These are phyloP conservation scores for Fomes fomentarius DNA, from an alignment of 1,284 basidiomycete species.

Conservation along the genomic window DNA sequence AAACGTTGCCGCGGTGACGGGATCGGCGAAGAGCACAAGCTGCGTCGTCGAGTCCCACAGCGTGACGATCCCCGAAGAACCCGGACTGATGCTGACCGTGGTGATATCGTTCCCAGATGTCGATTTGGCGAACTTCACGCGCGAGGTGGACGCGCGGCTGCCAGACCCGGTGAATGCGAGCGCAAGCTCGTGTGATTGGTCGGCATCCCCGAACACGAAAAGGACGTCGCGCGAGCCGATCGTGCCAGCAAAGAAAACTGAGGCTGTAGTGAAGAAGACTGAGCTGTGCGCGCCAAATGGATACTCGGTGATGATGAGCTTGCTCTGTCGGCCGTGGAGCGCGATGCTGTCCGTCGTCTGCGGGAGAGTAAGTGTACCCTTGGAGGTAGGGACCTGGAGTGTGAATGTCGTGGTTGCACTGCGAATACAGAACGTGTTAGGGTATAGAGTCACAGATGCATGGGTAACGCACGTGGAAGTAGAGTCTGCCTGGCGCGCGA, in stretches of 20 bases:
- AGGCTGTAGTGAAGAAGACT: slow-evolving; percentile 69
- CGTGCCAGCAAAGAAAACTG: slow-evolving; percentile 67
- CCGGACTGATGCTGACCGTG: slow-evolving; percentile 53
- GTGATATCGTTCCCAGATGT: slow-evolving; percentile 25
- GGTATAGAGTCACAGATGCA: neutral
- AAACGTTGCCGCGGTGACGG: slow-evolving; percentile 61
- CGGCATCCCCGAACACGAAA: slow-evolving; percentile 64
- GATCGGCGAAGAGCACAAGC: slow-evolving; percentile 69
- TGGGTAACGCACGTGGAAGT: slow-evolving; percentile 61
- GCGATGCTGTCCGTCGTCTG: slow-evolving; percentile 53
- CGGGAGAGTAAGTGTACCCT: slow-evolving; percentile 57
- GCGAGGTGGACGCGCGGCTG: slow-evolving; percentile 37
- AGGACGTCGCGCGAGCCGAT: slow-evolving; percentile 72
- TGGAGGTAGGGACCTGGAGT: slow-evolving; percentile 56
- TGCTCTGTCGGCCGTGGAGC: slow-evolving; percentile 69
- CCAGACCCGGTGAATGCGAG: slow-evolving; percentile 50
- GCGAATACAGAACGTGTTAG: slow-evolving; percentile 22
- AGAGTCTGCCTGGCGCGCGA: slow-evolving; percentile 69
- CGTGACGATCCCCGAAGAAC: slow-evolving; percentile 60
- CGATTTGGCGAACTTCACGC: slow-evolving; percentile 14
- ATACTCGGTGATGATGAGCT: slow-evolving; percentile 71
- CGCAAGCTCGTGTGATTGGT: slow-evolving; percentile 63
- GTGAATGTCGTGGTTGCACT: slow-evolving; percentile 59
- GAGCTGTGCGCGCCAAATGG: slow-evolving; percentile 56
- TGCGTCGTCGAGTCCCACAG: slow-evolving; percentile 68